phyloP scores from a whole-genome alignment of 179 eudicot species.

The Silene coronaria region DNA sequence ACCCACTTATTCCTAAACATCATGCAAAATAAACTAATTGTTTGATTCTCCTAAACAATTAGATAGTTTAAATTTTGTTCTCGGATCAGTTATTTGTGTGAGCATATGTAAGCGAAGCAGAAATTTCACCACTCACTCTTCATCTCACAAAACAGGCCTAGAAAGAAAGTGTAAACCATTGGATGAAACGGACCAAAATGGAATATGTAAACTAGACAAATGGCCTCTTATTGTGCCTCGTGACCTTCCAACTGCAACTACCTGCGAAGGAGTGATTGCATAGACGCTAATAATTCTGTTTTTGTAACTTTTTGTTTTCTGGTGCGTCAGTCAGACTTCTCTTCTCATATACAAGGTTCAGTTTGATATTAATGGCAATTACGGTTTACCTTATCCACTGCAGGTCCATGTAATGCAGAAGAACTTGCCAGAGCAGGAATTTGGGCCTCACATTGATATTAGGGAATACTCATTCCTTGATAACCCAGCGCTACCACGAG shows the following conservation, averaged over 20 bases:
- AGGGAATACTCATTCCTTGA: conserved; percentile 83
- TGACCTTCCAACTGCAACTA: neutral
- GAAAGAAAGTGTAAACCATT: neutral
- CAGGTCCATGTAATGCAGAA: conserved; percentile 79
- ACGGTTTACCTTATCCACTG: conserved; percentile 14
- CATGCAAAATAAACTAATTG: neutral
- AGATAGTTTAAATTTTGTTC: neutral
- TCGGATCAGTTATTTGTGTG: neutral
- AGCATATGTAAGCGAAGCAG: neutral
- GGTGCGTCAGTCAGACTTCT: neutral
- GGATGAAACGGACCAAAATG: neutral
- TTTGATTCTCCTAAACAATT: neutral
- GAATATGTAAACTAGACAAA: too few relatives aligned
- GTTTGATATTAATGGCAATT: neutral
- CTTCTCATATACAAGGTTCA: neutral
- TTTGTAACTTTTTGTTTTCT: neutral
- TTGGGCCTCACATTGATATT: conserved; percentile 67
- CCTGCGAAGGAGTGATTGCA: neutral
- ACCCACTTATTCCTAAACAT: neutral
- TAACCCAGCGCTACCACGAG: conserved; percentile 64
- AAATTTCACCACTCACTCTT: neutral
- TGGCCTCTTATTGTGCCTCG: neutral
- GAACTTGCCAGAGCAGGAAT: conserved; percentile 54
- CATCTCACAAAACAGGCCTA: neutral
- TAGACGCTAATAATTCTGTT: neutral